Conservation (phyloP, 176 grass and related monocot species). For the Zoysia japonica region DNA sequence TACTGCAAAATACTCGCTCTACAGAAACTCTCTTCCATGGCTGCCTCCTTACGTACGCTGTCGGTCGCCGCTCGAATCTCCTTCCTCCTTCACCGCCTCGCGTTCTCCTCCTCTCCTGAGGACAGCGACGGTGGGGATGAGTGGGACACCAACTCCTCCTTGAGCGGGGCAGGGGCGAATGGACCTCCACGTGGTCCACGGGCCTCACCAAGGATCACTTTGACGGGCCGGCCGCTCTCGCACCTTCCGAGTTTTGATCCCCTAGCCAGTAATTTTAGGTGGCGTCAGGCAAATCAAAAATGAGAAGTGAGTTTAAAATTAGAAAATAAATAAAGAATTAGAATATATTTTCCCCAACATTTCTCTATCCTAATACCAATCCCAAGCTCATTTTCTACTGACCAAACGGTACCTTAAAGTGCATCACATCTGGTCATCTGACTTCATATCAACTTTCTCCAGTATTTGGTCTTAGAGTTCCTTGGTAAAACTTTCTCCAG, state of each 20-base stretch:
- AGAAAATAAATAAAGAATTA: neutral
- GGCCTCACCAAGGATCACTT: slow-evolving; percentile 93
- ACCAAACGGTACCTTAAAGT: too few species aligned
- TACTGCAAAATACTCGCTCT: slow-evolving; percentile 56
- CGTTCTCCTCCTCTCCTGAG: slow-evolving; percentile 11
- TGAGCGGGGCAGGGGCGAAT: slow-evolving; percentile 45
- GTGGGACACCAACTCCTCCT: slow-evolving; percentile 49
- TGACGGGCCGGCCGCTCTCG: slow-evolving; percentile 49
- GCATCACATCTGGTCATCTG: neutral
- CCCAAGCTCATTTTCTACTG: too few species aligned
- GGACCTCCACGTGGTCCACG: slow-evolving; percentile 83
- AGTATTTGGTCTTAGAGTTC: neutral
- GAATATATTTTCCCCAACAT: too few species aligned
- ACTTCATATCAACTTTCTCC: neutral
- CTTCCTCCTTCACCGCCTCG: slow-evolving; percentile 44
- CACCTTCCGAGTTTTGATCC: neutral
- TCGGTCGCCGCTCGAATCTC: slow-evolving; percentile 36
- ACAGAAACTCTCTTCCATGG: slow-evolving; percentile 62
- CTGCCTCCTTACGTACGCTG: slow-evolving; percentile 47
- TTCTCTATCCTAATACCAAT: too few species aligned
- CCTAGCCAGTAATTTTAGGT: slow-evolving; percentile 28
- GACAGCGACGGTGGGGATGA: slow-evolving; percentile 45
- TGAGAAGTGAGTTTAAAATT: slow-evolving; percentile 36
- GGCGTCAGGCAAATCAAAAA: slow-evolving; percentile 54
- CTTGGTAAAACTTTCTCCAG: neutral